Evolutionary conservation across 306 rosid genomes (phyloP), one percentile per base, ranked within the genome.

Genomic region (Cicer pinnatifidum): DNA sequence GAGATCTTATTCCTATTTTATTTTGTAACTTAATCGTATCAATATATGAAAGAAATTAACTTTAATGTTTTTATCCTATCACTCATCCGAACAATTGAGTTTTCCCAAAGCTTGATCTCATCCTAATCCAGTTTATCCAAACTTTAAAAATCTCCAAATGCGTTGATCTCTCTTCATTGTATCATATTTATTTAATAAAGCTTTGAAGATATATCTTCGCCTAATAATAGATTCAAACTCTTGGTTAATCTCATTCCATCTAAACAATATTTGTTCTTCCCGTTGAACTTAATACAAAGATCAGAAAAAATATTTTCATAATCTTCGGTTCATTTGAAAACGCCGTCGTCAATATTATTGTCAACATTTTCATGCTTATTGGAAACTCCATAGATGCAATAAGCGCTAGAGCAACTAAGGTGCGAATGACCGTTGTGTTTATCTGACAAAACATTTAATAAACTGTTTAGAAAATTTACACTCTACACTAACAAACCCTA

Each of bases 241-340:
- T 37, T 69, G 37, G 43, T 51, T 16, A 41, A 69, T 38, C 10
- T 51, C 57, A 5, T 20, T 67, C 23, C 58, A 67, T 28, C n/a
- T 67, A 28, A 67, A 44, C 20, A 40, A 20, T 67, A 45, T 1
- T 8, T 9, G 28, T 47, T 69, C 38, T 52, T 52, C 11, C 17
- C 10, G 16, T 37, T 51, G 50, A 70, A 35, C 75, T 35, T 51
- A 10, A 16, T 13, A 3, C 47, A 37, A n/a, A 68, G 61, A 15
- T 48, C 60, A 68, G 8, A 8, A 8, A 28, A n/a, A n/a, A n/a
- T 12, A 6, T 47, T 33, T 28, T 35, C 15, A 33, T 13, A 33
- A 13, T 12, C 28, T 20, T 20, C 2, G 2, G 28, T 20, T 2
- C 28, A 20, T 20, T 20, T 19, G 20, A 19, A 19, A 19, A 19